These are phyloP conservation scores for Parasitella parasitica DNA, from an alignment of 371 early-diverging fungal species.

Conservation along the genomic window DNA sequence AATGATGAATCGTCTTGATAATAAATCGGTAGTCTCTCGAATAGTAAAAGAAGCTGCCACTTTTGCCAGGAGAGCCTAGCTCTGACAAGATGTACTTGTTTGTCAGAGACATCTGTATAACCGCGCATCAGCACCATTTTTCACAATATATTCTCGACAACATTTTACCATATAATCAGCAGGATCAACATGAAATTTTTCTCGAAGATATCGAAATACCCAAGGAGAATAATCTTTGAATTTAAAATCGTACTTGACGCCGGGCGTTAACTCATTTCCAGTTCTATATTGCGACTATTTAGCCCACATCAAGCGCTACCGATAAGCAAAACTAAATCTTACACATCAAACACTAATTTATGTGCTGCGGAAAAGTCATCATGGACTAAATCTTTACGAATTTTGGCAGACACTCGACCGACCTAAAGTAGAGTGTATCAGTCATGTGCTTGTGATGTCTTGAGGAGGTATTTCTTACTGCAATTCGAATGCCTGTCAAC, in stretches of 20 bases:
- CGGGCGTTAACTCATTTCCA: constrained; percentile 90
- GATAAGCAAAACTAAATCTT: neutral
- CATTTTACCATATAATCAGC: constrained; percentile 90
- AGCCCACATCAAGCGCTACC: no score
- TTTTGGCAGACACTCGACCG: constrained; percentile 83
- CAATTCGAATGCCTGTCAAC: constrained; percentile 91
- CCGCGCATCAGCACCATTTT: neutral
- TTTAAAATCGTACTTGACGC: constrained; percentile 94
- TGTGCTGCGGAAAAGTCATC: constrained; percentile 87
- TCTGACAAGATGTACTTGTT: constrained; percentile 95
- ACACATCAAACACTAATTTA: constrained; percentile 76
- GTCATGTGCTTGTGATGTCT: neutral
- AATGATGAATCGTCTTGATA: constrained; percentile 94
- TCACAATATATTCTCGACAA: neutral
- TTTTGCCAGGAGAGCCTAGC: constrained; percentile 91
- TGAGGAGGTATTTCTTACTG: constrained; percentile 55
- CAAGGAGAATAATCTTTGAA: constrained; percentile 98
- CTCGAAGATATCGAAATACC: constrained; percentile 89
- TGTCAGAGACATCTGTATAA: constrained; percentile 86
- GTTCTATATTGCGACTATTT: constrained; percentile 43
- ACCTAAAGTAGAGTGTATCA: constrained; percentile 14
- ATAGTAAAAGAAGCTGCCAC: constrained; percentile 94
- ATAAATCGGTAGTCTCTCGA: constrained; percentile 97
- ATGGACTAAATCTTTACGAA: constrained; percentile 58
- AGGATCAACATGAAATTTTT: constrained; percentile 83